phyloP scores from a whole-genome alignment of 352 stramenopile genomes.

The Phytophthora aleatoria region DNA sequence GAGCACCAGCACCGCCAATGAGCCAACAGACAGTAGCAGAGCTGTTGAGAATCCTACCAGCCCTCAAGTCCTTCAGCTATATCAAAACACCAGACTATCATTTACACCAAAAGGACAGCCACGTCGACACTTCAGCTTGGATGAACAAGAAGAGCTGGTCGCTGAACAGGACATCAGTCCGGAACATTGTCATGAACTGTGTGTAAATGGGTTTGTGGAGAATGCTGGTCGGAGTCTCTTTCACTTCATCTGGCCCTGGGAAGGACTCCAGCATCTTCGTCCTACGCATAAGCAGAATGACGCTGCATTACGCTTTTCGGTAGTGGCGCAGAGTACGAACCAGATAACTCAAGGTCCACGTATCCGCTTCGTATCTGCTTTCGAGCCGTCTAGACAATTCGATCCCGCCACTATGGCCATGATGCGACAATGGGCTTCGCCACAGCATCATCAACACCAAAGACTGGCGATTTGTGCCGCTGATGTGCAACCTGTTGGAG shows the following conservation, averaged over 20 bases:
- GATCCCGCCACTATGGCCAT: conserved; percentile 31
- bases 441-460: conserved; percentile 21
- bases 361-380: conserved; percentile 58
- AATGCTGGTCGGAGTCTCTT: conserved; percentile 61
- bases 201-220: conserved; percentile 70
- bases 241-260: conserved; percentile 69
- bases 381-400: conserved; percentile 30
- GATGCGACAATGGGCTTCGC: conserved; percentile 23
- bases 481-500: background rate
- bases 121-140: conserved; percentile 26
- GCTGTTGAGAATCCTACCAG: conserved; percentile 1
- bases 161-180: conserved; percentile 62
- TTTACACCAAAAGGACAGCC: conserved; percentile 21
- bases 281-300: conserved; percentile 21
- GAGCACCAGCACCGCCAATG: conserved; percentile 21
- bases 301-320: conserved; percentile 26
- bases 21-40: conserved; percentile 9
- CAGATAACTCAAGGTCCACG: conserved; percentile 31
- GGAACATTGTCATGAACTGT: conserved; percentile 80
- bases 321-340: conserved; percentile 40
- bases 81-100: conserved; percentile 25
- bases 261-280: conserved; percentile 52
- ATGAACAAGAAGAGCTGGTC: conserved; percentile 38
- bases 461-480: conserved; percentile 28
- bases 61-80: conserved; percentile 22